A percentile compares a stretch with the other conserved stretches of the same genome.
Evolutionary conservation across 371 early-diverging fungal genomes (phyloP).

Genomic region (Thermomucor indicae-seudaticae): DNA sequence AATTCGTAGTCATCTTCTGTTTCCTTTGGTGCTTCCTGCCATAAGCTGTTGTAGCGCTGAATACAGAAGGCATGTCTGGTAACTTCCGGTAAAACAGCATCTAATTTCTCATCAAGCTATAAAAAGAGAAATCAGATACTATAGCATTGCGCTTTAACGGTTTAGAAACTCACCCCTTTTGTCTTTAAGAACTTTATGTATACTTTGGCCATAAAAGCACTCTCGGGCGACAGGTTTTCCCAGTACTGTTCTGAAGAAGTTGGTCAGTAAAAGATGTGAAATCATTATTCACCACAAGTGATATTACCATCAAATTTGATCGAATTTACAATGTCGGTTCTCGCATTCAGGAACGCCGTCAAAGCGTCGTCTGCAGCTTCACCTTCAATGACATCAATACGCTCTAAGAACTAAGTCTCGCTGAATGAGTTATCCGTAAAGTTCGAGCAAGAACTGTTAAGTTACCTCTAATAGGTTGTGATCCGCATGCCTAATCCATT

Average conservation of each 20-base stretch:
- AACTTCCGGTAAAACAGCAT: conserved; percentile 71
- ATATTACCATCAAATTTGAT: conserved; percentile 51
- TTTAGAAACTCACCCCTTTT: conserved; percentile 33
- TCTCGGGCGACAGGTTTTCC: conserved; percentile 74
- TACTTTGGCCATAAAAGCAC: conserved; percentile 70
- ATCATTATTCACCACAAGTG: too few species aligned
- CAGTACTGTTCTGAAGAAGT: conserved; percentile 59
- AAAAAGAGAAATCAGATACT: not conserved
- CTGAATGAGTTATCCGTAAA: not conserved
- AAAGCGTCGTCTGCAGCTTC: conserved; percentile 64
- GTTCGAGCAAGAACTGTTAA: not conserved
- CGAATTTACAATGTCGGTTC: conserved; percentile 62
- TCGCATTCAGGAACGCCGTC: conserved; percentile 60
- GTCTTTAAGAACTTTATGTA: conserved; percentile 51
- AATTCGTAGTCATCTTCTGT: conserved; percentile 66
- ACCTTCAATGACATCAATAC: conserved; percentile 78
- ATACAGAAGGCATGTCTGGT: conserved; percentile 67
- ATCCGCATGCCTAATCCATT: conserved; percentile 75
- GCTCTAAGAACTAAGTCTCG: conserved; percentile 59
- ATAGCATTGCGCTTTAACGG: not conserved
- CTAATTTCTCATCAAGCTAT: conserved; percentile 57
- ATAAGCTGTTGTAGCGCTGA: conserved; percentile 58
- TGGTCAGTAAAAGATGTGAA: too few species aligned
- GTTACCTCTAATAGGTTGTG: conserved; percentile 68
- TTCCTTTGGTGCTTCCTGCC: conserved; percentile 59